Conservation (phyloP, 306 rosid genomes). For the Sicyos edulis region DNA sequence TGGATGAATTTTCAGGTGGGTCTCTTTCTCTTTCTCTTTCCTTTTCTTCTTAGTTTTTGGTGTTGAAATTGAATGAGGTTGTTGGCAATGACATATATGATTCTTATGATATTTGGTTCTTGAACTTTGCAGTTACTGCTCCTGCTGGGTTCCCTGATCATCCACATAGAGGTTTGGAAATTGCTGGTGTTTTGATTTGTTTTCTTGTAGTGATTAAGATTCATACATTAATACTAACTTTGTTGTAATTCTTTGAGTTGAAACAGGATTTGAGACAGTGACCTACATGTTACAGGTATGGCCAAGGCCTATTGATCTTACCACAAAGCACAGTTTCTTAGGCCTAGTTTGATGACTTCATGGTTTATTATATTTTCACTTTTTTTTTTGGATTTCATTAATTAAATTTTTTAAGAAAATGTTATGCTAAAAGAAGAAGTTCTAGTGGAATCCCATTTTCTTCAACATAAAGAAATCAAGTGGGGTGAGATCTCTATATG, state of each 20-base stretch:
- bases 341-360: not conserved
- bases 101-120: not conserved
- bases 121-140: slow-evolving; percentile 57
- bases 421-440: not conserved
- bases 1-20: slow-evolving; percentile 97
- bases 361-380: not conserved
- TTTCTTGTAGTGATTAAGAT: not conserved
- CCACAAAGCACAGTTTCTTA: not conserved
- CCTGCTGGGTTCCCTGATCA: slow-evolving; percentile 99
- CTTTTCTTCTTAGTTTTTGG: not conserved
- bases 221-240: not conserved
- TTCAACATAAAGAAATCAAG: not conserved
- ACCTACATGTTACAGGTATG: slow-evolving; percentile 97
- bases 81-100: not conserved
- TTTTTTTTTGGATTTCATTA: not conserved
- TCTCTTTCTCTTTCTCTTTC: not conserved
- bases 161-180: slow-evolving; percentile 78
- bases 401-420: not conserved
- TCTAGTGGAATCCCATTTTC: not conserved
- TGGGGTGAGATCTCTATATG: not conserved
- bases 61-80: slow-evolving; percentile 4
- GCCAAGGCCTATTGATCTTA: slow-evolving; percentile 9
- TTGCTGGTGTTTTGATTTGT: slow-evolving; percentile 8
- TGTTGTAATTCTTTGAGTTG: slow-evolving; percentile 24
- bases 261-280: no score